These are phyloP conservation scores for Caryocar brasiliense DNA, from an alignment of 441 rosid genomes.

Conservation along the genomic window DNA sequence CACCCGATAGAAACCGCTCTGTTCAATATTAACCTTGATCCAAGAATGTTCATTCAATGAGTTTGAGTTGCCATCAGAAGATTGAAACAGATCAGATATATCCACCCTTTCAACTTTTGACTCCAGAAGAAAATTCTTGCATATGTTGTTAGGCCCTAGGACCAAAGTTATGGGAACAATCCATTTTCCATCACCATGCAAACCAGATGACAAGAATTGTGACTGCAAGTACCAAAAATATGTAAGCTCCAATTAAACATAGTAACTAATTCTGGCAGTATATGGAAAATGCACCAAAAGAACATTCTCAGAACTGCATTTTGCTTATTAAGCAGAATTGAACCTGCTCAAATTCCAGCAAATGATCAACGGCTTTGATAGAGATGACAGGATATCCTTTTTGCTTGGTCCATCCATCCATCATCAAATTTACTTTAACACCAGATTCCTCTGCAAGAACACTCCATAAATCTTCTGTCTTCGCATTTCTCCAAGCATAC, in stretches of 20 bases:
- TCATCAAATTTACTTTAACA: slow-evolving; percentile 17
- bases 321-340: not conserved
- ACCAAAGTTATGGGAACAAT: slow-evolving; percentile 28
- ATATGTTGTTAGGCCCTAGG: slow-evolving; percentile 16
- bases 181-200: slow-evolving; percentile 27
- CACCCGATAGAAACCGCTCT: slow-evolving; percentile 32
- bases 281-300: too few relatives aligned
- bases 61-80: slow-evolving; percentile 4
- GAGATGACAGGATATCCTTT: slow-evolving; percentile 30
- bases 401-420: slow-evolving; percentile 35
- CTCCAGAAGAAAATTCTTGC: slow-evolving; percentile 23
- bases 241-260: too few relatives aligned
- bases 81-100: slow-evolving; percentile 16
- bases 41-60: slow-evolving; percentile 11
- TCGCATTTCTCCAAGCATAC: slow-evolving; percentile 29
- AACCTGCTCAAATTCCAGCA: slow-evolving; percentile 34
- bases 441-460: slow-evolving; percentile 23
- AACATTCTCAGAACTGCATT: not conserved
- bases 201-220: slow-evolving; percentile 21
- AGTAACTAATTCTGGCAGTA: too few relatives aligned
- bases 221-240: slow-evolving; percentile 15
- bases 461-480: slow-evolving; percentile 30
- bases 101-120: slow-evolving; percentile 20
- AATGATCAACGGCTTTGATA: slow-evolving; percentile 14
- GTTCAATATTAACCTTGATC: slow-evolving; percentile 30